Base-by-base conservation (phyloP, 2,329 filamentous ascomycete species). In the Samsoniella hepiali region DNA sequence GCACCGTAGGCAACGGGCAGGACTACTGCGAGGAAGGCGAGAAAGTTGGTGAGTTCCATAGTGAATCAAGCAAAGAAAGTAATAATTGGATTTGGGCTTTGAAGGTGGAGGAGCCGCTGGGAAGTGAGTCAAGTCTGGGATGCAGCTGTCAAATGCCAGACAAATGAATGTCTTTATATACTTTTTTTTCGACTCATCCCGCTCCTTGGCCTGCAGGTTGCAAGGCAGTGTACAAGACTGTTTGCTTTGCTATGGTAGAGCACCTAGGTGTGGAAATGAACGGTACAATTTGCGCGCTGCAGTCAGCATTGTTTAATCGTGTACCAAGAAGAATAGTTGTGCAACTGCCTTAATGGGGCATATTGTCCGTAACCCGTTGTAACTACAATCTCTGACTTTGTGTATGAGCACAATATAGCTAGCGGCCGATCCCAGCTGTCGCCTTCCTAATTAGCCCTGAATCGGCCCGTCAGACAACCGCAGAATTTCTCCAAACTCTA, bases 1-100 rank as follows among this genome's bases (percentile, higher is more conserved):
- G 75, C 75, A 70, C 75, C 75, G 65, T 77, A 76, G 68, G 69
- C 75, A 65, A 77, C 66, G 67, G 76, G 76, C 69, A 77, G 72
- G 69, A 76, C 71, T 64, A 67, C 71, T 68, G 76, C 75, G 65
- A 77, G 66, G 67, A 75, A 69, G 70, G 71, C 69, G 64, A 78
- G 74, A 63, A 76, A 76, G 58, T 66, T 73, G 66, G 71, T 69
- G 70, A 78, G 71, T 72, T 76, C 72, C 76, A 78, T 78, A 56
- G 62, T 55, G 38, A 61, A 36, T 36, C n/a, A 31, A 6, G 8
- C 17, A 4, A 22, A 40, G 27, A 15, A 34, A 17, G 1, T 7
- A 15, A 42, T 8, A 34, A 32, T 4, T 56, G 36, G 27, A 31
- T 5, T 49, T n/a, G 11, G 31, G 27, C 10, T 58, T 38, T 34